Evolutionary conservation across 352 stramenopile species (phyloP).

Genomic region (Phytophthora parvispora): DNA sequence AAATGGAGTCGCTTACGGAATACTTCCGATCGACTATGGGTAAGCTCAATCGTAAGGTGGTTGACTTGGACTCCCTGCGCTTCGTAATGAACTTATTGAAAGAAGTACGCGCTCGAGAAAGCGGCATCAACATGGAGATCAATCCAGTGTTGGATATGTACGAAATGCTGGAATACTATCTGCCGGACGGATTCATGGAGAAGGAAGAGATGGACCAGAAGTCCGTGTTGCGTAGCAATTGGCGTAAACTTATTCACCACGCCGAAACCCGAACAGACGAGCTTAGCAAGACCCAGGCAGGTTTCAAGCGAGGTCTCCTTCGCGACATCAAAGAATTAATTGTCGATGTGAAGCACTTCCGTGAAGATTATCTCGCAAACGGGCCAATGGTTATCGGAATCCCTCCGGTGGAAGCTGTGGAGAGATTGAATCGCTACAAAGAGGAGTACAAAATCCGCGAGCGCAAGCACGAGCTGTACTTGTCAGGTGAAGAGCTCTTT

Average conservation of each 20-base stretch:
- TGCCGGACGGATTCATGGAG: slow-evolving; percentile 98
- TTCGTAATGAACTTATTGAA: slow-evolving; percentile 99
- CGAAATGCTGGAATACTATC: slow-evolving; percentile 96
- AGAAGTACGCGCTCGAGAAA: slow-evolving; percentile 98
- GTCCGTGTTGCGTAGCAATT: slow-evolving; percentile 97
- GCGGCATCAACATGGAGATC: slow-evolving; percentile 99
- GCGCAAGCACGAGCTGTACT: slow-evolving; percentile 98
- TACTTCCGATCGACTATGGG: slow-evolving; percentile 97
- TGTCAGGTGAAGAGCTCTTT: slow-evolving; percentile 98
- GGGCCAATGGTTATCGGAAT: slow-evolving; percentile 98
- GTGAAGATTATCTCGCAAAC: slow-evolving; percentile 97
- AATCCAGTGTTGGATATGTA: slow-evolving; percentile 99
- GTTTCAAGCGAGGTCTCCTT: slow-evolving; percentile 97
- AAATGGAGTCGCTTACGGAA: slow-evolving; percentile 96
- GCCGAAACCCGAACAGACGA: slow-evolving; percentile 96
- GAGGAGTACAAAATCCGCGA: slow-evolving; percentile 98
- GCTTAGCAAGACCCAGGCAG: slow-evolving; percentile 95
- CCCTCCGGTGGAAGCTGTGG: slow-evolving; percentile 96
- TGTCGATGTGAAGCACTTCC: slow-evolving; percentile 97
- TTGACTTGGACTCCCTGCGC: slow-evolving; percentile 97
- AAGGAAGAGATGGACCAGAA: slow-evolving; percentile 99
- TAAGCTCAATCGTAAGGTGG: slow-evolving; percentile 95
- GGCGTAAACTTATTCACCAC: slow-evolving; percentile 98
- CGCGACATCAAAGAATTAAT: slow-evolving; percentile 98
- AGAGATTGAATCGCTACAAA: slow-evolving; percentile 98